A percentile compares a stretch with the other conserved stretches of the same genome.
phyloP scores from a whole-genome alignment of 176 grass and related monocot genomes.

The Bothriochloa decipiens region DNA sequence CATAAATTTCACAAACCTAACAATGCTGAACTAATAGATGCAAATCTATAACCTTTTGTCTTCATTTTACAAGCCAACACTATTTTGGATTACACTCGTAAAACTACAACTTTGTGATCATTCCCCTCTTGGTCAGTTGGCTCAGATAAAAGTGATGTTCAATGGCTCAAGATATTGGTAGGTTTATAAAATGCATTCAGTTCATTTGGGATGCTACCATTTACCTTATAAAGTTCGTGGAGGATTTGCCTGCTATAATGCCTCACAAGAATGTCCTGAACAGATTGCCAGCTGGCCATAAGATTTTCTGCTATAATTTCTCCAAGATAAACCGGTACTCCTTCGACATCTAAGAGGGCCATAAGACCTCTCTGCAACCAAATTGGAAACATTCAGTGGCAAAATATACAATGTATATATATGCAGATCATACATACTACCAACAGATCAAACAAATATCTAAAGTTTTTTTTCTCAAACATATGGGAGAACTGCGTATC shows the following conservation, averaged over 20 bases:
- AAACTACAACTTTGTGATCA: neutral
- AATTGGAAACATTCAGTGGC: slow-evolving; percentile 29
- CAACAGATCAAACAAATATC: neutral
- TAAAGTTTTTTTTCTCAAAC: neutral
- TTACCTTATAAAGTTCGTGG: slow-evolving; percentile 98
- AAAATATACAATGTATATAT: slow-evolving; percentile 6
- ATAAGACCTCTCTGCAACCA: slow-evolving; percentile 92
- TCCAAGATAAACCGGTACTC: slow-evolving; percentile 81
- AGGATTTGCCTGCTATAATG: slow-evolving; percentile 95
- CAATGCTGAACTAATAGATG: neutral
- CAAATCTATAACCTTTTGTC: neutral
- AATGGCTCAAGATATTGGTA: too few relatives aligned
- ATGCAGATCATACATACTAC: slow-evolving; percentile 13
- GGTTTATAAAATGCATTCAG: slow-evolving; percentile 1
- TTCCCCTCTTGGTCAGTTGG: neutral
- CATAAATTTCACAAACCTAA: neutral
- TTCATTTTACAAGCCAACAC: neutral
- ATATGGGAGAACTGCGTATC: neutral
- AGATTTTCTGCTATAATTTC: slow-evolving; percentile 87
- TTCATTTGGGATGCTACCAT: slow-evolving; percentile 39
- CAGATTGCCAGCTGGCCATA: slow-evolving; percentile 94
- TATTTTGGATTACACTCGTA: neutral
- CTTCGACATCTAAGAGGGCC: slow-evolving; percentile 98
- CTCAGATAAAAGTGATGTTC: neutral
- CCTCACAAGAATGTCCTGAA: slow-evolving; percentile 84